These are phyloP conservation scores for Oryza rufipogon DNA, from an alignment of 176 grass and related monocot species.

Conservation along the genomic window DNA sequence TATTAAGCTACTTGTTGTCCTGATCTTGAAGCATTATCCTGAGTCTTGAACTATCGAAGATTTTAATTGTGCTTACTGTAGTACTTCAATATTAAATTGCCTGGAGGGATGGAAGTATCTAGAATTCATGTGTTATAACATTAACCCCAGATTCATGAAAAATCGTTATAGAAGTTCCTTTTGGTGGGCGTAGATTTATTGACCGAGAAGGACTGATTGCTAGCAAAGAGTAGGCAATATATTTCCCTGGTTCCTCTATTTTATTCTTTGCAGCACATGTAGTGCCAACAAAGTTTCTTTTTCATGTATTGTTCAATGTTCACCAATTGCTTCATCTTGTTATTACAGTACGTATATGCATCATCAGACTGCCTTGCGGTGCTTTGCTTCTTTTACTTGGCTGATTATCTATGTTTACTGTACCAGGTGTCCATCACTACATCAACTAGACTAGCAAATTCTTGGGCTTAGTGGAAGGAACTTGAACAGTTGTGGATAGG, in stretches of 20 bases:
- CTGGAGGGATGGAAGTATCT: not conserved
- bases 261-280: not conserved
- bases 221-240: not conserved
- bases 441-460: constrained; percentile 21
- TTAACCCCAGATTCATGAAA: not conserved
- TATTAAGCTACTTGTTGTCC: not conserved
- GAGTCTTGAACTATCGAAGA: not conserved
- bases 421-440: not conserved
- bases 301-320: not conserved
- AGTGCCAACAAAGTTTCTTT: not conserved
- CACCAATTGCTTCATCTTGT: not conserved
- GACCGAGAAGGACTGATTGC: not conserved
- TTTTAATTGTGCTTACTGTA: not conserved
- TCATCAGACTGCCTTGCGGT: not conserved
- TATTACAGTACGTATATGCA: not conserved
- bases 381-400: not conserved
- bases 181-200: not conserved
- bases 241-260: not conserved
- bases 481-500: not conserved
- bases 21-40: not conserved
- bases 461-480: not conserved
- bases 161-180: not conserved
- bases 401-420: constrained; percentile 27
- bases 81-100: not conserved
- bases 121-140: not conserved